Evolutionary conservation across 2,329 filamentous ascomycete species (phyloP).

Genomic region (Lachnellula cervina): DNA sequence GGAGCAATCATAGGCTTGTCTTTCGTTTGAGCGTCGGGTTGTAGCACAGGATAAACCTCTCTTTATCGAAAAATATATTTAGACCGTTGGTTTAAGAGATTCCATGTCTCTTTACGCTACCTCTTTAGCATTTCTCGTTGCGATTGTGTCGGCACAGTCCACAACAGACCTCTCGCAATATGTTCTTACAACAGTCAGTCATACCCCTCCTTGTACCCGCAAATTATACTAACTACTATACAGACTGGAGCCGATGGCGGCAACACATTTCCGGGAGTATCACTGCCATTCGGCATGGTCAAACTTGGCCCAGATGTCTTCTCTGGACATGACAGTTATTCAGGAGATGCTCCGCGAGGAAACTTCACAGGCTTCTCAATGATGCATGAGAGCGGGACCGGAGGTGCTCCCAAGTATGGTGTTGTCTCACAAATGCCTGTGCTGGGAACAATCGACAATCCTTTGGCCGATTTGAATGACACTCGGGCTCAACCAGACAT

Average conservation of each 20-base stretch:
- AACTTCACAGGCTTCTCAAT: constrained; percentile 56
- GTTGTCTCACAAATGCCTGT: constrained; percentile 56
- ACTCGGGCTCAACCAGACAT: constrained; percentile 46
- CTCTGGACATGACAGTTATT: constrained; percentile 41
- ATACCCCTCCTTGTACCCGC: not conserved
- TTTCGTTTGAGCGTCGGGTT: no score
- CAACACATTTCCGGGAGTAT: constrained; percentile 18
- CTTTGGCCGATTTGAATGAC: constrained; percentile 49
- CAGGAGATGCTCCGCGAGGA: constrained; percentile 45
- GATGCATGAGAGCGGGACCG: constrained; percentile 63
- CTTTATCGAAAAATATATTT: no score
- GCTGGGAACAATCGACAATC: constrained; percentile 45
- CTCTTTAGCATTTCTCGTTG: not conserved
- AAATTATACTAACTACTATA: not conserved
- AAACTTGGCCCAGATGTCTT: constrained; percentile 19
- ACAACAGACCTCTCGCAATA: constrained; percentile 17
- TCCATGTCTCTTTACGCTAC: constrained; percentile 1
- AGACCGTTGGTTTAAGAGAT: no score
- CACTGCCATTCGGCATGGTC: constrained; percentile 19
- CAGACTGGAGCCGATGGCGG: constrained; percentile 16
- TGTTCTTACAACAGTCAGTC: constrained; percentile 17
- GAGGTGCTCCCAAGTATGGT: constrained; percentile 65
- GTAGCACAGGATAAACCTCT: no score
- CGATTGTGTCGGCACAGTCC: constrained; percentile 1
- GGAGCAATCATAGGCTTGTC: no score